Evolutionary conservation across 352 stramenopile species (phyloP).

Genomic region (Globisporangium uncinulatum): DNA sequence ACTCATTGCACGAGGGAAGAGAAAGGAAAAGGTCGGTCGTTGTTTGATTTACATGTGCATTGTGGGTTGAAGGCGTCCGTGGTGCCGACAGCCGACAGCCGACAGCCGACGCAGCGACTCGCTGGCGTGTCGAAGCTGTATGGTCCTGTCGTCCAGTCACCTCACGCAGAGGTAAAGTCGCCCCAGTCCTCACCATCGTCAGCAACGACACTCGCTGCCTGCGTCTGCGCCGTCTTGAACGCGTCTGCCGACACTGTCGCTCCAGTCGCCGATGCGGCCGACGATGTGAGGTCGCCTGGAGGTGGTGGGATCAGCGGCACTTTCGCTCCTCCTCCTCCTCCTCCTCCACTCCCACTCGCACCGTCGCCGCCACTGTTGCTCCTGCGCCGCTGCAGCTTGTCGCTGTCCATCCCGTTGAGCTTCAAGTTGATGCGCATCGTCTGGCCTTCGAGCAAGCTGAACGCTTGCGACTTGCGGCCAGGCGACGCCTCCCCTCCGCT

Average conservation of each 20-base stretch:
- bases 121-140: no score
- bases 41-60: no score
- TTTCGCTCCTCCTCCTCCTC: constrained; percentile 28
- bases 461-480: constrained; percentile 28
- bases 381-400: constrained; percentile 20
- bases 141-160: no score
- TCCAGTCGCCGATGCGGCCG: constrained; percentile 19
- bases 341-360: constrained; percentile 3
- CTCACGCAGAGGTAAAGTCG: constrained; percentile 74
- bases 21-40: no score
- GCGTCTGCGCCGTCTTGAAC: constrained; percentile 31
- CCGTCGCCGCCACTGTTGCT: constrained; percentile 23
- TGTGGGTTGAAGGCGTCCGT: no score
- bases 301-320: constrained; percentile 56
- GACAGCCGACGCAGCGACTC: no score
- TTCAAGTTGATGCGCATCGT: constrained; percentile 83
- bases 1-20: no score
- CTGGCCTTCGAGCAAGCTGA: constrained; percentile 61
- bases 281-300: constrained; percentile 24
- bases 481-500: constrained; percentile 6
- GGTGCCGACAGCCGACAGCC: no score
- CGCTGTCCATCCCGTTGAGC: constrained; percentile 24
- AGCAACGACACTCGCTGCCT: constrained; percentile 17
- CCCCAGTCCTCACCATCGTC: constrained; percentile 72
- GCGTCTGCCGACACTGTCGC: constrained; percentile 8